A percentile compares a stretch with the other conserved stretches of the same genome.
These are phyloP conservation scores for Gaeumannomyces sp. DNA, from an alignment of 2,329 filamentous ascomycete genomes.

Conservation along the genomic window DNA sequence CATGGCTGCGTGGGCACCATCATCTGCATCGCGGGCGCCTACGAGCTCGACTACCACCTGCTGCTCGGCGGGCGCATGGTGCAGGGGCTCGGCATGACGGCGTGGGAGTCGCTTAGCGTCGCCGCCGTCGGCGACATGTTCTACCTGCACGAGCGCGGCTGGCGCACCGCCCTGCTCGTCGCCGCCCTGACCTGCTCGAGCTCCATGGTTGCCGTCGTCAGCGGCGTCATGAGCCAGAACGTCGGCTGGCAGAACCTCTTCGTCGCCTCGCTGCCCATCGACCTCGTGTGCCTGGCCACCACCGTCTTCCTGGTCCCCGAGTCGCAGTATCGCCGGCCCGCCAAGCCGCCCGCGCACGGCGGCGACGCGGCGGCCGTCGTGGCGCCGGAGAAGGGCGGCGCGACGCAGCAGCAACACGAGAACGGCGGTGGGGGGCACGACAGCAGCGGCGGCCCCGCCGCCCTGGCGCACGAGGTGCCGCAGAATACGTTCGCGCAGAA, in stretches of 20 bases:
- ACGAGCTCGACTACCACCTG: slow-evolving; percentile 21
- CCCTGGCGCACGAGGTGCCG: not conserved
- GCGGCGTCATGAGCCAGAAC: slow-evolving; percentile 22
- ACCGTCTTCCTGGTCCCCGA: slow-evolving; percentile 24
- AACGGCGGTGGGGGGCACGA: no score
- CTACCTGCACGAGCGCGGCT: slow-evolving; percentile 25
- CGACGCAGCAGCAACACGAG: no score
- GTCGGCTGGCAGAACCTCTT: slow-evolving; percentile 25
- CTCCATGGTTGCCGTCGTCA: slow-evolving; percentile 23
- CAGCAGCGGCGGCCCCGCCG: not conserved
- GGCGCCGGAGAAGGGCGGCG: no score
- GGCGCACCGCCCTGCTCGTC: slow-evolving; percentile 25
- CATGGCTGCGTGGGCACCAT: slow-evolving; percentile 21
- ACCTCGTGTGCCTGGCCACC: slow-evolving; percentile 19
- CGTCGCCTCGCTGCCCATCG: slow-evolving; percentile 23
- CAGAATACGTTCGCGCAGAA: slow-evolving; percentile 10
- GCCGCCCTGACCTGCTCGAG: slow-evolving; percentile 24
- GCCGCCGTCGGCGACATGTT: slow-evolving; percentile 28
- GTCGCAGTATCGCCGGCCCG: slow-evolving; percentile 16
- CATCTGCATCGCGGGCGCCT: slow-evolving; percentile 23
- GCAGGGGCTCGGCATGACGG: slow-evolving; percentile 26
- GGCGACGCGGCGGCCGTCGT: no score
- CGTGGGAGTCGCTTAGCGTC: slow-evolving; percentile 26
- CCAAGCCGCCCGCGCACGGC: no score
- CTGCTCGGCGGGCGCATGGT: slow-evolving; percentile 26